A percentile compares a stretch with the other conserved stretches of the same genome.
Conservation (phyloP, 257 asterid genomes). For the Primulina eburnea region DNA sequence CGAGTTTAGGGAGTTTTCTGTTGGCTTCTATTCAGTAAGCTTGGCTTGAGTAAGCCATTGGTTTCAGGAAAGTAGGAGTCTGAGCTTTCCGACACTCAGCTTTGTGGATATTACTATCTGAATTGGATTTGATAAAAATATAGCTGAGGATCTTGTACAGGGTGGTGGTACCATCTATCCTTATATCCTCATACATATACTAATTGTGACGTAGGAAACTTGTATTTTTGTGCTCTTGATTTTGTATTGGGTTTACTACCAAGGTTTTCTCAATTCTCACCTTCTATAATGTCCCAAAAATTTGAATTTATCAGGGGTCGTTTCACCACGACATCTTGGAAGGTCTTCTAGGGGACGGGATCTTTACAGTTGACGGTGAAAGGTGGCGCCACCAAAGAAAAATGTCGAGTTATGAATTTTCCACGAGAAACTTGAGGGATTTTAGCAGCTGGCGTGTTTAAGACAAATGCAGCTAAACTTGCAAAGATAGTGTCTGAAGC, state of each 20-base stretch:
- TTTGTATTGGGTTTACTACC: background rate
- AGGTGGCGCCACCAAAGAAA: constrained; percentile 64
- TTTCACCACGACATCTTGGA: constrained; percentile 48
- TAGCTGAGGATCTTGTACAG: no score
- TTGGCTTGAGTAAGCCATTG: no score
- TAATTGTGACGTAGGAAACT: background rate
- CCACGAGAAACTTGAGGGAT: constrained; percentile 54
- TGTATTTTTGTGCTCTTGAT: background rate
- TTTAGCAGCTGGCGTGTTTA: constrained; percentile 61
- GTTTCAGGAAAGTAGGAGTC: no score
- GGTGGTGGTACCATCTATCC: no score
- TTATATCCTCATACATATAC: background rate
- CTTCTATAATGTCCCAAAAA: background rate
- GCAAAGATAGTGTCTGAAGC: constrained; percentile 39
- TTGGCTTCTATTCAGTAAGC: no score
- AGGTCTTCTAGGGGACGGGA: constrained; percentile 65
- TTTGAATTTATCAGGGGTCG: constrained; percentile 35
- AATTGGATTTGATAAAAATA: no score
- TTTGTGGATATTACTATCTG: no score
- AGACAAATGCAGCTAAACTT: constrained; percentile 47
- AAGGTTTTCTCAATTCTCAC: background rate
- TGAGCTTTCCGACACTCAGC: no score
- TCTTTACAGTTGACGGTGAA: constrained; percentile 60
- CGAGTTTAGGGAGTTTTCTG: no score
- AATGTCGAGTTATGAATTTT: constrained; percentile 61